phyloP scores from a whole-genome alignment of 1,139 yeast genomes.

The Torulaspora globosa region DNA sequence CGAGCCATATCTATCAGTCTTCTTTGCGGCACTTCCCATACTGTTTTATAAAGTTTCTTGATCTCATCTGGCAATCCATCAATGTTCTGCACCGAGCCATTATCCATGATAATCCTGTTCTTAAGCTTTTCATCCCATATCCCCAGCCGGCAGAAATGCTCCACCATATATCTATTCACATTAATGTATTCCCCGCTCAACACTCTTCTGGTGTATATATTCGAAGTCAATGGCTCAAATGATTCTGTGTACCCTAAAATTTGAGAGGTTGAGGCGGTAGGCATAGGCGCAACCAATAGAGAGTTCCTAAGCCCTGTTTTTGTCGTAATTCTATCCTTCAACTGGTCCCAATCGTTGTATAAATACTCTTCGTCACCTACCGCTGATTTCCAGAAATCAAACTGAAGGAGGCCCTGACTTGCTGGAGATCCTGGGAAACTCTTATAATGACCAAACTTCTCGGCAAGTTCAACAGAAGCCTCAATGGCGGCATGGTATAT shows the following conservation, averaged over 20 bases:
- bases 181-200: constrained; percentile 85
- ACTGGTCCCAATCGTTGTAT: constrained; percentile 67
- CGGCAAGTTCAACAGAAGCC: constrained; percentile 71
- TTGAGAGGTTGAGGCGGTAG: constrained; percentile 93
- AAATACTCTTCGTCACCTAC: constrained; percentile 28
- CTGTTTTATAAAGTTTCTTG: constrained; percentile 81
- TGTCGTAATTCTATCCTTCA: constrained; percentile 54
- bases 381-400: constrained; percentile 64
- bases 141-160: constrained; percentile 77
- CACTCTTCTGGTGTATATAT: constrained; percentile 80
- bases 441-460: constrained; percentile 58
- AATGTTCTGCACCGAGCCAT: constrained; percentile 82
- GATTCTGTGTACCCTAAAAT: constrained; percentile 86
- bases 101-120: constrained; percentile 67
- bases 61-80: constrained; percentile 71
- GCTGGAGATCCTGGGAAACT: constrained; percentile 77
- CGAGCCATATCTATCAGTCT: constrained; percentile 90
- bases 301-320: constrained; percentile 72
- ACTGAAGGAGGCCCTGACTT: constrained; percentile 70
- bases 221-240: constrained; percentile 86
- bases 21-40: constrained; percentile 94
- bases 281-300: constrained; percentile 86
- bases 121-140: constrained; percentile 78
- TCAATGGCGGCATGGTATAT: constrained; percentile 85
- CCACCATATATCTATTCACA: constrained; percentile 75